Percentiles rank a stretch among this genome's conserved stretches.
Evolutionary conservation across 2,329 filamentous ascomycete genomes (phyloP).

Genomic region (Fusarium cicatricum): DNA sequence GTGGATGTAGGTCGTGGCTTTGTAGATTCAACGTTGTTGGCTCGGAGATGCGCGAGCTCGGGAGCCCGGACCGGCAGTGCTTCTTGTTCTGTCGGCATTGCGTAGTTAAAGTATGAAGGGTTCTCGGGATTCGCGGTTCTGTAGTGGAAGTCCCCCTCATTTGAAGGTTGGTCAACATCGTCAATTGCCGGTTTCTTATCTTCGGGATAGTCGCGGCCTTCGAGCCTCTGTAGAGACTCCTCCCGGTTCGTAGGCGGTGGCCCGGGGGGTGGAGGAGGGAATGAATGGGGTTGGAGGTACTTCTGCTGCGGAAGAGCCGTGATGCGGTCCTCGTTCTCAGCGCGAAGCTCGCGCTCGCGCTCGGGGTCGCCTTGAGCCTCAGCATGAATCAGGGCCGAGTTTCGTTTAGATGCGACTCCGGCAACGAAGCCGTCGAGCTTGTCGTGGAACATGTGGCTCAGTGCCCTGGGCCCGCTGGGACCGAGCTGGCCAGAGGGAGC

Average conservation of each 20-base stretch:
- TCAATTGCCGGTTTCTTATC: constrained; percentile 49
- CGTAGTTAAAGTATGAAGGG: constrained; percentile 67
- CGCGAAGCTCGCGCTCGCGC: constrained; percentile 80
- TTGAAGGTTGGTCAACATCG: constrained; percentile 31
- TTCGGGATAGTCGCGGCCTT: constrained; percentile 57
- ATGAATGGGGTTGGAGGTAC: constrained; percentile 64
- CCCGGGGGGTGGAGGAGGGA: constrained; percentile 42
- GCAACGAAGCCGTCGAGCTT: constrained; percentile 89
- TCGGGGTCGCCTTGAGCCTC: constrained; percentile 82
- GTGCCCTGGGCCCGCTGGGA: constrained; percentile 57
- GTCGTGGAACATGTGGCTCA: constrained; percentile 82
- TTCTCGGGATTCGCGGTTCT: constrained; percentile 60
- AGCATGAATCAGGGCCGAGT: constrained; percentile 82
- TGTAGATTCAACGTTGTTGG: constrained; percentile 46
- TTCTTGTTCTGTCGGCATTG: constrained; percentile 40
- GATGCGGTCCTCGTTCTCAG: constrained; percentile 85
- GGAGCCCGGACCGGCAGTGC: constrained; percentile 53
- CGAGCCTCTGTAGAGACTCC: constrained; percentile 58
- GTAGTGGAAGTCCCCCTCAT: constrained; percentile 63
- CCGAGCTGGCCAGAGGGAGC: constrained; percentile 51
- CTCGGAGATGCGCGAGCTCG: constrained; percentile 66
- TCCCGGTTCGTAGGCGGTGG: constrained; percentile 48
- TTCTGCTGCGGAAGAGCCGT: constrained; percentile 79
- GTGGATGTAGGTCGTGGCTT: constrained; percentile 61
- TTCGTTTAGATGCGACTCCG: constrained; percentile 85